These are phyloP conservation scores for Xylaria bambusicola DNA, from an alignment of 495 filamentous ascomycete species.

Conservation along the genomic window DNA sequence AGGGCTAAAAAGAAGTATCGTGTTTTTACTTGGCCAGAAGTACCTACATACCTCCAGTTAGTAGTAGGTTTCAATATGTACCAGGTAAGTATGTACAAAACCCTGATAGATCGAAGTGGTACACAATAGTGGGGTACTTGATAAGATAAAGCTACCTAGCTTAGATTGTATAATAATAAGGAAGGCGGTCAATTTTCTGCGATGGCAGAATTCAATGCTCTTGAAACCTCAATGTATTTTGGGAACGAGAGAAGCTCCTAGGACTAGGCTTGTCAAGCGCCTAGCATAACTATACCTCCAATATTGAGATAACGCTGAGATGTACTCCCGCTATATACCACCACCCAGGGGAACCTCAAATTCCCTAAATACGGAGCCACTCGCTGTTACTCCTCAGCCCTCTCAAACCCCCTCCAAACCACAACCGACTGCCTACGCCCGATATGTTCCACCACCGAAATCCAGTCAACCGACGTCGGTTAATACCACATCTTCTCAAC, in stretches of 20 bases:
- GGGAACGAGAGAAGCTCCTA: too few species aligned
- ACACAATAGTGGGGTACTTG: neutral
- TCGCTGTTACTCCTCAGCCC: conserved; percentile 17
- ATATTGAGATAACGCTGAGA: too few species aligned
- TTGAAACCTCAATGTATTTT: neutral
- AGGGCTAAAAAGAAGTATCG: too few species aligned
- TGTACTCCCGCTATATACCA: conserved; percentile 56
- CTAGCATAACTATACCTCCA: too few species aligned
- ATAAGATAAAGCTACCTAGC: conserved; percentile 16
- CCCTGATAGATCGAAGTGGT: too few species aligned
- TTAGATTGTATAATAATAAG: conserved; percentile 11
- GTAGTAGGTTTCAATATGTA: too few species aligned
- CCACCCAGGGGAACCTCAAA: conserved; percentile 29
- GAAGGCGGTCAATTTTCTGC: conserved; percentile 35
- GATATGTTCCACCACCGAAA: conserved; percentile 41
- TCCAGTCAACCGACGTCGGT: conserved; percentile 19
- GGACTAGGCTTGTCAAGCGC: too few species aligned
- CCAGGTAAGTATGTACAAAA: too few species aligned
- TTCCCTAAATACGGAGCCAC: conserved; percentile 3
- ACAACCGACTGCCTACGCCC: conserved; percentile 41
- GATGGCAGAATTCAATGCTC: conserved; percentile 25
- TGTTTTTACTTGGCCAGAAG: too few species aligned
- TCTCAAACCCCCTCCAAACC: conserved; percentile 16
- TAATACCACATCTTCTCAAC: conserved; percentile 19
- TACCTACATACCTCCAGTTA: too few species aligned